A percentile compares a stretch with the other conserved stretches of the same genome.
phyloP scores from a whole-genome alignment of 1,284 basidiomycete species.

The Papiliotrema laurentii region DNA sequence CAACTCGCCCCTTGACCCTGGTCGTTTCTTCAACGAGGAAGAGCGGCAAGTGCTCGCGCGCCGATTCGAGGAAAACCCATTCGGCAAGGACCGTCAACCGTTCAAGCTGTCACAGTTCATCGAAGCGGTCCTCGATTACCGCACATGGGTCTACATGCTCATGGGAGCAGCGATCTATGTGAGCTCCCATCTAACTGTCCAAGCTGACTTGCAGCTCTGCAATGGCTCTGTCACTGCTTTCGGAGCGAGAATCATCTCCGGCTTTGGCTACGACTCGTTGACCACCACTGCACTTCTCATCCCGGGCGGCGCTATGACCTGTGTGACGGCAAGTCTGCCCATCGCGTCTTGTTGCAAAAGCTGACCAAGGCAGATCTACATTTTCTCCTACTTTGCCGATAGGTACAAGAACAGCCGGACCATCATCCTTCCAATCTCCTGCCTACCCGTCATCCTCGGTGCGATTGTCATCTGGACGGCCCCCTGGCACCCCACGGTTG shows the following conservation, averaged over 20 bases:
- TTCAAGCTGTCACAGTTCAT: conserved; percentile 46
- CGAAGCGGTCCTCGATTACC: conserved; percentile 49
- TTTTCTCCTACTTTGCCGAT: conserved; percentile 47
- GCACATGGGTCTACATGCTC: conserved; percentile 50
- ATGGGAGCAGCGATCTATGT: conserved; percentile 44
- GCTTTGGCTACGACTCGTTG: conserved; percentile 50
- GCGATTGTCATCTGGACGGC: conserved; percentile 49
- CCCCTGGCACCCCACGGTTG: conserved; percentile 47
- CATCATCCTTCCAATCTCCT: conserved; percentile 48
- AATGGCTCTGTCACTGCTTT: conserved; percentile 50
- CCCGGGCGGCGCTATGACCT: conserved; percentile 50
- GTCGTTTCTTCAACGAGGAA: conserved; percentile 42
- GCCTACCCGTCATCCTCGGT: conserved; percentile 52
- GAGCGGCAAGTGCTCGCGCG: conserved; percentile 44
- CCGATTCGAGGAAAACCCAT: conserved; percentile 43
- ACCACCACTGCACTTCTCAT: conserved; percentile 49
- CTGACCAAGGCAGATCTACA: conserved; percentile 28
- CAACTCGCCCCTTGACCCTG: conserved; percentile 44
- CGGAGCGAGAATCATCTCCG: conserved; percentile 50
- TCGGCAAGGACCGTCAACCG: conserved; percentile 30
- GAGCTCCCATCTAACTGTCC: conserved; percentile 2
- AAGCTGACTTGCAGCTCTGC: conserved; percentile 18
- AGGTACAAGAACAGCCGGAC: conserved; percentile 46
- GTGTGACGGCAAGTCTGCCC: conserved; percentile 22
- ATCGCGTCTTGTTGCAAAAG: background rate